Percentiles rank a stretch among this genome's conserved stretches.
Evolutionary conservation across 176 grass and related monocot genomes (phyloP).

Genomic region (Musa schizocarpa): DNA sequence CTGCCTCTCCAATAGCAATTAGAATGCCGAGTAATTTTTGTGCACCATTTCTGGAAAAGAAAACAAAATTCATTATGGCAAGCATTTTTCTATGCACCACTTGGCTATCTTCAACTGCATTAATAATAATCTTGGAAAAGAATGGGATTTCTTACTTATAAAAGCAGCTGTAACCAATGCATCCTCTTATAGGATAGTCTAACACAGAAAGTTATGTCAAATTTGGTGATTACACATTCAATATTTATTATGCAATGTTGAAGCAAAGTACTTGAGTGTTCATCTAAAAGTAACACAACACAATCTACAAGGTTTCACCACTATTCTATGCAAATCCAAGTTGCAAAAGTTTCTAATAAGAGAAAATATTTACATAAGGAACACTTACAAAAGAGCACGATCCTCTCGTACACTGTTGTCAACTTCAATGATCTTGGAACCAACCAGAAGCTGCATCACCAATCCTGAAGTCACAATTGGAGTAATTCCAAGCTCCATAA

Average conservation of each 20-base stretch:
- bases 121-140: no score
- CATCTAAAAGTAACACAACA: neutral
- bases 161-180: no score
- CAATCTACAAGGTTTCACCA: neutral
- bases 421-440: constrained; percentile 76
- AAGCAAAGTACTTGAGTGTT: neutral
- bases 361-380: neutral
- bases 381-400: constrained; percentile 66
- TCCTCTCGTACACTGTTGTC: constrained; percentile 72
- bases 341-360: neutral
- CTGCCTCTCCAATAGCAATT: constrained; percentile 40
- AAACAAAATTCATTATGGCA: neutral
- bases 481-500: constrained; percentile 80
- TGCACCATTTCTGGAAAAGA: constrained; percentile 38
- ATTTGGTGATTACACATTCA: neutral
- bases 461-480: constrained; percentile 72
- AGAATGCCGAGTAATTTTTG: constrained; percentile 42
- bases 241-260: neutral
- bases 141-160: no score
- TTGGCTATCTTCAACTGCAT: no score
- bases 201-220: neutral
- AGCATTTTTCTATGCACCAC: no score
- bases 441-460: constrained; percentile 65
- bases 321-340: neutral
- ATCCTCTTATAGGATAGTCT: no score